A percentile compares a stretch with the other conserved stretches of the same genome.
These are phyloP conservation scores for Rossbeevera mucosa DNA, from an alignment of 768 basidiomycete species.

Conservation along the genomic window DNA sequence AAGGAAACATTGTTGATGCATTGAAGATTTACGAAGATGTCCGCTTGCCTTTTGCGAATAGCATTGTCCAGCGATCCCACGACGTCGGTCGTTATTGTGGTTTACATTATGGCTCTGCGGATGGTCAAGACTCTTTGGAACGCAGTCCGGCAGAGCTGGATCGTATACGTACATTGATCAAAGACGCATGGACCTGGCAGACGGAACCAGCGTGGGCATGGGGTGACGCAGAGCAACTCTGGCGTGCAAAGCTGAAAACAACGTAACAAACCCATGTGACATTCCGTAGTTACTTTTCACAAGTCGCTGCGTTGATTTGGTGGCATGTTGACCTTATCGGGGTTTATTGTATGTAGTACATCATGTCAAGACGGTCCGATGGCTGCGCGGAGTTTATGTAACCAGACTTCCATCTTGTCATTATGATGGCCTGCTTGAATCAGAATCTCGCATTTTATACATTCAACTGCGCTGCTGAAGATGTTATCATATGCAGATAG, in stretches of 20 bases:
- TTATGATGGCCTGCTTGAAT: too few species aligned
- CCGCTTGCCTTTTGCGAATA: slow-evolving; percentile 29
- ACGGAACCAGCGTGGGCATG: neutral
- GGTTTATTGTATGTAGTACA: too few species aligned
- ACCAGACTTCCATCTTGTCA: too few species aligned
- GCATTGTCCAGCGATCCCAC: slow-evolving; percentile 15
- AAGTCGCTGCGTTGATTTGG: neutral
- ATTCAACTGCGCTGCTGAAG: neutral
- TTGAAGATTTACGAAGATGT: slow-evolving; percentile 31
- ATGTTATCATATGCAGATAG: neutral
- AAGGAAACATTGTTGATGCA: slow-evolving; percentile 23
- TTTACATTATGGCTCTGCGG: neutral
- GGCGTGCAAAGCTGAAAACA: neutral
- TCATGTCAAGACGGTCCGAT: too few species aligned
- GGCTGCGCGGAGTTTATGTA: too few species aligned
- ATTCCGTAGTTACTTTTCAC: neutral
- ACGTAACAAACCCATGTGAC: neutral
- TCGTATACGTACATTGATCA: neutral
- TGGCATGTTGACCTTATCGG: neutral
- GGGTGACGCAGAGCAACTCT: neutral
- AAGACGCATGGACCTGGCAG: neutral
- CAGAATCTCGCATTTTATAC: neutral
- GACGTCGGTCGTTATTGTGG: slow-evolving; percentile 22
- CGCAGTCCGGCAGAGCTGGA: neutral
- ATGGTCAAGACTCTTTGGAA: neutral